Conservation (phyloP, 805 yeast species). For the Yarrowia deformans region DNA sequence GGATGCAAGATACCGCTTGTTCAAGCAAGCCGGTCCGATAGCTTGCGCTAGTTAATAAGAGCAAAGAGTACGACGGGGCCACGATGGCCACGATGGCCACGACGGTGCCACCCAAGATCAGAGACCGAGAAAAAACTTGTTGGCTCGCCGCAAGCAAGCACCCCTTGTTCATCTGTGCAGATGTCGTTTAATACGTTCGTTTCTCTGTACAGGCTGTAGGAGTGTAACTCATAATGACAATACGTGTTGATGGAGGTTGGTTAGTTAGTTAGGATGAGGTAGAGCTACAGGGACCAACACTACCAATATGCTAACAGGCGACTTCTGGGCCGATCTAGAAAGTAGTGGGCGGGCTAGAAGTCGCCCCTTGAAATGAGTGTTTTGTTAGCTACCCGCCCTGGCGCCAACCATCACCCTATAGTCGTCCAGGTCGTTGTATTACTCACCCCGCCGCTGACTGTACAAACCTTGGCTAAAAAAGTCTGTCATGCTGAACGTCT, state of each 20-base stretch:
- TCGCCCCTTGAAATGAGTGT: no score
- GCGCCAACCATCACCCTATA: no score
- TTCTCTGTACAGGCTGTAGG: not conserved
- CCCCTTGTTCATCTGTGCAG: constrained; percentile 25
- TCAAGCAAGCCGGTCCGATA: constrained; percentile 13
- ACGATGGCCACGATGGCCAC: not conserved
- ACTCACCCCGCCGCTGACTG: not conserved
- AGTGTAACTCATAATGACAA: not conserved
- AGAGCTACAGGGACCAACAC: no score
- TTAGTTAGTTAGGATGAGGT: no score
- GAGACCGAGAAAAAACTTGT: not conserved
- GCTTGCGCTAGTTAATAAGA: not conserved
- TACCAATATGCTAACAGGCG: no score
- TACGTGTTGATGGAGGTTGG: no score
- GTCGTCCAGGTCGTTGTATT: no score
- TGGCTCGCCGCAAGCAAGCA: not conserved
- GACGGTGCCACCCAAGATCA: no score
- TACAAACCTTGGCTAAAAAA: constrained; percentile 6
- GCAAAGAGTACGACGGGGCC: not conserved
- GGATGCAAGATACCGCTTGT: constrained; percentile 12
- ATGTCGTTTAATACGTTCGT: constrained; percentile 23
- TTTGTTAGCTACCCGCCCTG: no score
- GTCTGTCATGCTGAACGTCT: not conserved
- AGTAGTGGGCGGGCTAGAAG: no score
- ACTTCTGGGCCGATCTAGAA: no score